phyloP scores from a whole-genome alignment of 164 flowering plant species.

The Kingdonia uniflora region DNA sequence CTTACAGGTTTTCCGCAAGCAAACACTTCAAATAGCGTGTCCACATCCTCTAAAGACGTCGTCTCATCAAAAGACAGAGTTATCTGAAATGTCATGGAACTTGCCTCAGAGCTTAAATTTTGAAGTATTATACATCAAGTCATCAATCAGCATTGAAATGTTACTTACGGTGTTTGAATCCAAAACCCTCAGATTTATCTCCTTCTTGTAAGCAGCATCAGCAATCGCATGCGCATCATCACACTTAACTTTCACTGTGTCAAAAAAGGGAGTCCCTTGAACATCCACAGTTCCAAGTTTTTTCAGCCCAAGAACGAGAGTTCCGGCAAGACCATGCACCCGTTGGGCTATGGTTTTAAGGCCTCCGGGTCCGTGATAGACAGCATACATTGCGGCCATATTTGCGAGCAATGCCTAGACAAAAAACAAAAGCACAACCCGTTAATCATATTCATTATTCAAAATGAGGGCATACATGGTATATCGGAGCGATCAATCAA shows the following conservation, averaged over 20 bases:
- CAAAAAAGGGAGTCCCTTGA: conserved; percentile 81
- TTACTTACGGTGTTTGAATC: conserved; percentile 68
- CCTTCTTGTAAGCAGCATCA: conserved; percentile 65
- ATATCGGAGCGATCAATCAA: too few relatives aligned
- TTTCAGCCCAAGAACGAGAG: conserved; percentile 68
- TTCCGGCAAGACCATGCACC: conserved; percentile 90
- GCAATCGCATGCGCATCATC: conserved; percentile 70
- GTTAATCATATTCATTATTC: too few relatives aligned
- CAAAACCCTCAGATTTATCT: conserved; percentile 65
- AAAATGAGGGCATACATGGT: too few relatives aligned
- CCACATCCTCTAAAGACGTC: conserved; percentile 89
- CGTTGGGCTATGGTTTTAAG: conserved; percentile 76
- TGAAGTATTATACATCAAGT: conserved; percentile 1
- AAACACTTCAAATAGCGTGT: conserved; percentile 72
- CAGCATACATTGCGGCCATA: conserved; percentile 99
- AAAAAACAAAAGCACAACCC: conserved; percentile 2
- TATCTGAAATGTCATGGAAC: conserved; percentile 38
- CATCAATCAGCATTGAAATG: not conserved
- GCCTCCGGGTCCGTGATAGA: conserved; percentile 97
- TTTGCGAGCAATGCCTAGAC: conserved; percentile 91
- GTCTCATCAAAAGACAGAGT: conserved; percentile 94
- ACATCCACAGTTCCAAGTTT: conserved; percentile 81
- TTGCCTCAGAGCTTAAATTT: conserved; percentile 4
- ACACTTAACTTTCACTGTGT: conserved; percentile 85
- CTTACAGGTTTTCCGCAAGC: conserved; percentile 77